Evolutionary conservation across 179 eudicot species (phyloP).

Genomic region (Spinacia oleracea): DNA sequence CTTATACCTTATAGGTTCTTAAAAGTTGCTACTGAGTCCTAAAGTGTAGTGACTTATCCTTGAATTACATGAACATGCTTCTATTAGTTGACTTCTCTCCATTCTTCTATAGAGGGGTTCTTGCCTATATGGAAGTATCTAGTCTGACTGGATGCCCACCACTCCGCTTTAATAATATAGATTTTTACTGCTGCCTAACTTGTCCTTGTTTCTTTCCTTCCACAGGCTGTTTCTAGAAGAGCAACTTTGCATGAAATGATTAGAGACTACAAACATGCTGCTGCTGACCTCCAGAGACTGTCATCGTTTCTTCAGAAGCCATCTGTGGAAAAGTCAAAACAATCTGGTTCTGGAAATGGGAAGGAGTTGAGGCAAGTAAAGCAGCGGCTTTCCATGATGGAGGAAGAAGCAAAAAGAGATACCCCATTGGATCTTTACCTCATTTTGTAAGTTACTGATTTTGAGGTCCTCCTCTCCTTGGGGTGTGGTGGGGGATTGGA

Average conservation of each 20-base stretch:
- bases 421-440: conserved; percentile 64
- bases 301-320: conserved; percentile 66
- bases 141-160: background rate
- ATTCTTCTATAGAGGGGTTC: background rate
- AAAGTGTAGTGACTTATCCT: background rate
- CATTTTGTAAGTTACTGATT: conserved; percentile 58
- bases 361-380: conserved; percentile 66
- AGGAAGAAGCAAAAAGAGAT: conserved; percentile 70
- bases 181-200: background rate
- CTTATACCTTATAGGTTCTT: background rate
- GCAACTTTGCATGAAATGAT: conserved; percentile 88
- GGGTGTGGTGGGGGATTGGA: too few species aligned
- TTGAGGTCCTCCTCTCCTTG: too few species aligned
- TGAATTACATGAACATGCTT: background rate
- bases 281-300: conserved; percentile 61
- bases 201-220: conserved; percentile 17
- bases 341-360: conserved; percentile 48
- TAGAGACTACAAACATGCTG: conserved; percentile 84
- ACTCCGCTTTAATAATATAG: background rate
- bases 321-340: conserved; percentile 47
- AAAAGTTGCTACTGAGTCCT: background rate
- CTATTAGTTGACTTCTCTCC: background rate
- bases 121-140: background rate
- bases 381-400: conserved; percentile 56
- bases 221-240: conserved; percentile 89